Conservation (phyloP, 1,139 yeast species). For the Pichia sp. region DNA sequence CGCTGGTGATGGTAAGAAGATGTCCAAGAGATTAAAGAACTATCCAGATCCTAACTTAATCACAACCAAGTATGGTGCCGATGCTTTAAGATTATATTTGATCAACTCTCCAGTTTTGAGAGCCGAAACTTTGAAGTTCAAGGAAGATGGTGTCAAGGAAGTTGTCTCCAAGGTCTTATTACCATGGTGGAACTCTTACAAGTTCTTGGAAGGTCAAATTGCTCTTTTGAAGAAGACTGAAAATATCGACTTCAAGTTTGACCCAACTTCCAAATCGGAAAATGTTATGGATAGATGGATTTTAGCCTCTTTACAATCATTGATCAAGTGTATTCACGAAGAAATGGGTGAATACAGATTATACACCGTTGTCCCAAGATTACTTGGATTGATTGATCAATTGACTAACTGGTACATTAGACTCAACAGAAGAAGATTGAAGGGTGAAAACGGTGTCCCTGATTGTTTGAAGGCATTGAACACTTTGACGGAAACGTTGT, state of each 20-base stretch:
- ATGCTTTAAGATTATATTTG: slow-evolving; percentile 89
- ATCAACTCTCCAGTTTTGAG: slow-evolving; percentile 96
- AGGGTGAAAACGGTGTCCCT: slow-evolving; percentile 82
- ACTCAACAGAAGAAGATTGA: slow-evolving; percentile 94
- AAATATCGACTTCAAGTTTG: slow-evolving; percentile 64
- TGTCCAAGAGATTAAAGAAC: slow-evolving; percentile 97
- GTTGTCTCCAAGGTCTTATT: slow-evolving; percentile 90
- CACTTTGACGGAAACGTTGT: slow-evolving; percentile 83
- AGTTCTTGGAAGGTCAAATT: slow-evolving; percentile 93
- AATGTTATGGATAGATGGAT: slow-evolving; percentile 99
- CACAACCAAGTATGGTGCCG: slow-evolving; percentile 90
- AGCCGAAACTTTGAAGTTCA: slow-evolving; percentile 93
- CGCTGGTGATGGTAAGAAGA: slow-evolving; percentile 98
- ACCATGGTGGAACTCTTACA: slow-evolving; percentile 98
- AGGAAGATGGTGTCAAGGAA: slow-evolving; percentile 98
- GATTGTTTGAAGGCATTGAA: slow-evolving; percentile 86
- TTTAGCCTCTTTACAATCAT: slow-evolving; percentile 87
- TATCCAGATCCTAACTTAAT: slow-evolving; percentile 91
- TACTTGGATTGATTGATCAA: slow-evolving; percentile 82
- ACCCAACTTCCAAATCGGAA: slow-evolving; percentile 53
- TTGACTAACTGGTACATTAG: slow-evolving; percentile 99
- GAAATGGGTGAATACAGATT: slow-evolving; percentile 89
- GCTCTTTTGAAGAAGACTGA: slow-evolving; percentile 74
- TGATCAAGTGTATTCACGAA: slow-evolving; percentile 73
- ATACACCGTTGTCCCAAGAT: slow-evolving; percentile 92